Conservation (phyloP, 805 yeast genomes). For the Candida verbasci region DNA sequence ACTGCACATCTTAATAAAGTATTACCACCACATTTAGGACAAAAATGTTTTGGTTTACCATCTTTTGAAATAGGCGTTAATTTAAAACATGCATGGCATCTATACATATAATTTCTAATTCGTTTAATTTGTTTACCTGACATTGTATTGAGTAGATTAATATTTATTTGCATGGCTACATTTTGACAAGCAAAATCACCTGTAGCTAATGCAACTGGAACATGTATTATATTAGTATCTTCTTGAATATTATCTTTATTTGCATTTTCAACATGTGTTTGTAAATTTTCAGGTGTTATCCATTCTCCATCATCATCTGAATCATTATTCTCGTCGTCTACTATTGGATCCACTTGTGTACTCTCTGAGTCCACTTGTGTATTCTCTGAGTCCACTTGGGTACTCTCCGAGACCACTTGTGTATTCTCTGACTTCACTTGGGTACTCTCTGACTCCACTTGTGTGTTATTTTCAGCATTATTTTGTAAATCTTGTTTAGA, state of each 20-base stretch:
- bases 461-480: slow-evolving; percentile 8
- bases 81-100: slow-evolving; percentile 96
- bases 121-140: slow-evolving; percentile 82
- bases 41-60: slow-evolving; percentile 79
- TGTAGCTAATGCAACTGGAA: slow-evolving; percentile 81
- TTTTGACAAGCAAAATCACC: slow-evolving; percentile 98
- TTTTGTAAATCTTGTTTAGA: slow-evolving; percentile 8
- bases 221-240: slow-evolving; percentile 51
- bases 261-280: no score
- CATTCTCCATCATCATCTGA: slow-evolving; percentile 85
- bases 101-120: slow-evolving; percentile 85
- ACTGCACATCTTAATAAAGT: slow-evolving; percentile 90
- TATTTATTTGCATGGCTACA: slow-evolving; percentile 85
- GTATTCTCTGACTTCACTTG: no score
- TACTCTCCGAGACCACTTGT: no score
- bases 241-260: slow-evolving; percentile 68
- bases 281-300: slow-evolving; percentile 87
- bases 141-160: slow-evolving; percentile 77
- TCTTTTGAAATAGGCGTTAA: slow-evolving; percentile 73
- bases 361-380: no score
- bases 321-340: slow-evolving; percentile 50
- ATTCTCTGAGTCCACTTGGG: no score
- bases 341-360: no score
- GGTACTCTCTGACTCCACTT: slow-evolving; percentile 8
- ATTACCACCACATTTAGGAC: slow-evolving; percentile 93